Evolutionary conservation across 805 yeast genomes (phyloP).

Genomic region (Cyberlindnera bimundalis): DNA sequence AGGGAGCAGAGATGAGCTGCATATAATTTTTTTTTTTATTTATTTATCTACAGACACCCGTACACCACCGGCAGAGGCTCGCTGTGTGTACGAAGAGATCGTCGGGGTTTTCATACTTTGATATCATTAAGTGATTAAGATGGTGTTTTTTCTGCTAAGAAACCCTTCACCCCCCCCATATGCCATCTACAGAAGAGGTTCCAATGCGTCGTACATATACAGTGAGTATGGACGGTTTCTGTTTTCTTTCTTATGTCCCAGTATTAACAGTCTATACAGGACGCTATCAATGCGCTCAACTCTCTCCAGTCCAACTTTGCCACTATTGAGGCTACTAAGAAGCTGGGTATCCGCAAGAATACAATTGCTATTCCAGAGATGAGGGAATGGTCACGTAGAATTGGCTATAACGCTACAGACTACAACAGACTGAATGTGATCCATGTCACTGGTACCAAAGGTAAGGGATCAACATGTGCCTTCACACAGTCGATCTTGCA

Average conservation of each 20-base stretch:
- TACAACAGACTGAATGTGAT: constrained; percentile 73
- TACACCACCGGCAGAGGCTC: neutral
- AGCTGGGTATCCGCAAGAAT: constrained; percentile 59
- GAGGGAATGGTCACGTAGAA: constrained; percentile 71
- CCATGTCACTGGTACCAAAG: constrained; percentile 97
- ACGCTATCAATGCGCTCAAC: constrained; percentile 83
- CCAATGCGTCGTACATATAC: constrained; percentile 21
- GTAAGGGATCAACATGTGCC: constrained; percentile 98
- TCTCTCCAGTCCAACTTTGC: constrained; percentile 89
- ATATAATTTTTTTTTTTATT: constrained; percentile 1
- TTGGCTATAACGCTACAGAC: constrained; percentile 64
- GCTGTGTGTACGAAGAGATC: no score
- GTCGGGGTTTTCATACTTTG: neutral
- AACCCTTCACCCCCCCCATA: neutral
- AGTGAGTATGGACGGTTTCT: constrained; percentile 5
- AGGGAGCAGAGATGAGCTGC: constrained; percentile 1
- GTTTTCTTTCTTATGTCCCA: neutral
- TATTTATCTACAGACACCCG: neutral
- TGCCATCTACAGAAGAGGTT: constrained; percentile 4
- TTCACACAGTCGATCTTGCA: constrained; percentile 77
- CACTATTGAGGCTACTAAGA: constrained; percentile 76
- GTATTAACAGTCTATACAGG: constrained; percentile 31
- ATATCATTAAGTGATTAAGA: no score
- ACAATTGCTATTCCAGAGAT: constrained; percentile 79
- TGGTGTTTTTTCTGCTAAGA: no score